Percentiles rank a stretch among this genome's conserved stretches.
phyloP scores from a whole-genome alignment of 345 rosid genomes.

The thale cress (Arabidopsis thaliana) region TAIR10.1 NC_003075.7:1500001-1500500 shows the following conservation, averaged over 20 bases:
- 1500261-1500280: constrained; percentile 12
- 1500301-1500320: constrained; percentile 36
- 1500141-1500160: constrained; percentile 2
- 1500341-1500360: constrained; percentile 39
- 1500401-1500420: constrained; percentile 41
- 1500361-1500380: not conserved
- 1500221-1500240: constrained; percentile 14
- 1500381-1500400: constrained; percentile 36
- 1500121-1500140: constrained; percentile 7
- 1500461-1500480: constrained; percentile 6
- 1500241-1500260: not conserved
- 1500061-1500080: constrained; percentile 19
- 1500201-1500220: constrained; percentile 17
- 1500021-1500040: constrained; percentile 30
- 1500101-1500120: constrained; percentile 29
- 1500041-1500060: constrained; percentile 43
- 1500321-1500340: constrained; percentile 36
- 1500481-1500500: constrained; percentile 1
- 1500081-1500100: constrained; percentile 43
- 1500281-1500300: constrained; percentile 25
- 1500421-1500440: constrained; percentile 26
- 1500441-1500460: constrained; percentile 43
- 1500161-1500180: constrained; percentile 20
- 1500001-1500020: constrained; percentile 26
- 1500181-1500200: not conserved